Evolutionary conservation across 2,329 filamentous ascomycete genomes (phyloP).

Genomic region (Microcera coccophila): DNA sequence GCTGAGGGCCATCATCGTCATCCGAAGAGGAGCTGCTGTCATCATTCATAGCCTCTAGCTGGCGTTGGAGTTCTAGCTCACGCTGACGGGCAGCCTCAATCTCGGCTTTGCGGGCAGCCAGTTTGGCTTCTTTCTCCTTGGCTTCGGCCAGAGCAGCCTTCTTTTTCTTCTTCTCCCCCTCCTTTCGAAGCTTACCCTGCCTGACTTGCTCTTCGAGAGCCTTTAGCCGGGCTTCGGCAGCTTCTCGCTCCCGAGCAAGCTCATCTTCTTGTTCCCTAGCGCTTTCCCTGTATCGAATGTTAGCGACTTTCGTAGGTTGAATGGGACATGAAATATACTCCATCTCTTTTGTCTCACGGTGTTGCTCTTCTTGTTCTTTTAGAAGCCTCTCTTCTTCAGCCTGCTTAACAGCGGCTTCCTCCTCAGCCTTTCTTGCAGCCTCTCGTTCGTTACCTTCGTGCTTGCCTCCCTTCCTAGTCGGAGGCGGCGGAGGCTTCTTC

Average conservation of each 20-base stretch:
- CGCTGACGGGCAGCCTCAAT: constrained; percentile 87
- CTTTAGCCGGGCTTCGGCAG: constrained; percentile 75
- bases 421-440: constrained; percentile 54
- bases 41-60: constrained; percentile 72
- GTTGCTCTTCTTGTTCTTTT: constrained; percentile 72
- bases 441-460: constrained; percentile 57
- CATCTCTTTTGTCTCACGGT: constrained; percentile 67
- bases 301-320: constrained; percentile 16
- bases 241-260: constrained; percentile 73
- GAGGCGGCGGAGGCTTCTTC: constrained; percentile 74
- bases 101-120: constrained; percentile 83
- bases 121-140: constrained; percentile 80
- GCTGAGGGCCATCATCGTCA: constrained; percentile 73
- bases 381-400: constrained; percentile 63
- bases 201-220: constrained; percentile 91
- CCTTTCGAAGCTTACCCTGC: constrained; percentile 90
- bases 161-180: constrained; percentile 90
- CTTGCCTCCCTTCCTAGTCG: constrained; percentile 65
- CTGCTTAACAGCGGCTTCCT: constrained; percentile 52
- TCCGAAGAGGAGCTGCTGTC: constrained; percentile 73
- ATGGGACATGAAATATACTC: constrained; percentile 62
- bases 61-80: constrained; percentile 82
- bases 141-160: constrained; percentile 83
- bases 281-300: constrained; percentile 56
- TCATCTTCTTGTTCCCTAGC: constrained; percentile 75